Base-by-base conservation (phyloP, 2,329 filamentous ascomycete genomes). In the Sarocladiaceae sp. region DNA sequence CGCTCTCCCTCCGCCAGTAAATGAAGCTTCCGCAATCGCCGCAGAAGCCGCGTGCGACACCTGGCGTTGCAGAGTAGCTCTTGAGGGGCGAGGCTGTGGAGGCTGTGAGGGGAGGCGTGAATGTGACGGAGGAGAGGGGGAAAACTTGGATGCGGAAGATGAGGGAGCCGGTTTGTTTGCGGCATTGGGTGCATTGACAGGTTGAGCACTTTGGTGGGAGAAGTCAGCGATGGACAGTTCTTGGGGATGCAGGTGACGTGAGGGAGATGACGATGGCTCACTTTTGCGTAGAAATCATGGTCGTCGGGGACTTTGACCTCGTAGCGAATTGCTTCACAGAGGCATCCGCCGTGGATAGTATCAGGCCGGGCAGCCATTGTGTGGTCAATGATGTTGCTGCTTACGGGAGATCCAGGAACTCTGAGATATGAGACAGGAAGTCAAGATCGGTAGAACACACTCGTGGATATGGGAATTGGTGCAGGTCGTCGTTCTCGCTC, bases 111-210 rank as follows among this genome's bases (percentile, higher is more conserved):
- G 40, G 40, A n/a, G 40, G 40, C 5, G 56, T 55, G 54, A 61
- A 73, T 2, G 47, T 51, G 18, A 75, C 55, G 33, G 61, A 55
- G 3, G 48, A 55, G 44, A 53, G 35, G 4, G 63, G 63, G 1
- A 73, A 51, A 4, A 45, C 53, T 52, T 75, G 66, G 40, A 63
- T 57, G 45, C 62, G 57, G 48, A 67, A 62, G 51, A 74, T 57
- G 44, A 78, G 63, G 3, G 66, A 55, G 43, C 73, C 73, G 6
- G 70, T 70, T 47, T 69, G 65, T 46, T 72, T 72, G 53, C 74
- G 72, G 57, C 73, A 77, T 54, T 76, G 73, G 6, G 69, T 71
- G 60, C 74, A 78, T 51, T 78, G 73, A 54, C 74, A 79, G 6
- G 68, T 73, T 35, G 58, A 55, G 48, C 63, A 62, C 69, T 72